Conservation (phyloP, 2,329 filamentous ascomycete genomes). For the Endothia cerciana region DNA sequence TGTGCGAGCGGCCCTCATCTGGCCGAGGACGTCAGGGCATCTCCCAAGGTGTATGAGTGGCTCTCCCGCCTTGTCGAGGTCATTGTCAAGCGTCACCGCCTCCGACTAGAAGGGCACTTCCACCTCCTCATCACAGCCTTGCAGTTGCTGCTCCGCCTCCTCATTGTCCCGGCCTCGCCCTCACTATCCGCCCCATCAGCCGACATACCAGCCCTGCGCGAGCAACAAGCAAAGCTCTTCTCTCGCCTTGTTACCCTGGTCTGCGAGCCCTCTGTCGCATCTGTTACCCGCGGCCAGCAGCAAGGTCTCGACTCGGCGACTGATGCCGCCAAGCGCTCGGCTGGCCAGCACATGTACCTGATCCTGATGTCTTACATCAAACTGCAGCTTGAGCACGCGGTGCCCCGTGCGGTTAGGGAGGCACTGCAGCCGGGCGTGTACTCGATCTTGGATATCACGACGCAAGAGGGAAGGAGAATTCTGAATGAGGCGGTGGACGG, state of each 20-base stretch:
- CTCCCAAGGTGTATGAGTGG: conserved; percentile 47
- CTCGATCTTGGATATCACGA: conserved; percentile 62
- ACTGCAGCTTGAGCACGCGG: conserved; percentile 60
- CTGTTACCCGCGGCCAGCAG: conserved; percentile 53
- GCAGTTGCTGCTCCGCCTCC: conserved; percentile 58
- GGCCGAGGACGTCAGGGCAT: conserved; percentile 35
- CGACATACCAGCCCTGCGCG: conserved; percentile 38
- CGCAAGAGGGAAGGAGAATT: conserved; percentile 57
- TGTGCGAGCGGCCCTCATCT: conserved; percentile 34
- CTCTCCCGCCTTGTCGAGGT: conserved; percentile 59
- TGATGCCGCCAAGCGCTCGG: conserved; percentile 63
- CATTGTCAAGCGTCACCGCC: conserved; percentile 62
- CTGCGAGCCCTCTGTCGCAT: conserved; percentile 61
- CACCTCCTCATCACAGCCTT: conserved; percentile 60
- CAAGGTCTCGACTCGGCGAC: conserved; percentile 60
- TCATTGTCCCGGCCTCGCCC: conserved; percentile 47
- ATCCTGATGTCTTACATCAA: conserved; percentile 63
- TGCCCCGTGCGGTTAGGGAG: conserved; percentile 56
- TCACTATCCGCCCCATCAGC: conserved; percentile 33
- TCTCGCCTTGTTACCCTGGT: conserved; percentile 61
- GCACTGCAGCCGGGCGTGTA: conserved; percentile 62
- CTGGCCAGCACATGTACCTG: conserved; percentile 65
- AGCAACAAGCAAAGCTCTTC: conserved; percentile 54
- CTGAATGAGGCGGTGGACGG: conserved; percentile 64
- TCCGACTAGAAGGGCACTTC: conserved; percentile 65